Evolutionary conservation across 1,284 basidiomycete species (phyloP), one percentile per base, ranked within the genome.

Genomic region (Rhodotorula mucilaginosa): DNA sequence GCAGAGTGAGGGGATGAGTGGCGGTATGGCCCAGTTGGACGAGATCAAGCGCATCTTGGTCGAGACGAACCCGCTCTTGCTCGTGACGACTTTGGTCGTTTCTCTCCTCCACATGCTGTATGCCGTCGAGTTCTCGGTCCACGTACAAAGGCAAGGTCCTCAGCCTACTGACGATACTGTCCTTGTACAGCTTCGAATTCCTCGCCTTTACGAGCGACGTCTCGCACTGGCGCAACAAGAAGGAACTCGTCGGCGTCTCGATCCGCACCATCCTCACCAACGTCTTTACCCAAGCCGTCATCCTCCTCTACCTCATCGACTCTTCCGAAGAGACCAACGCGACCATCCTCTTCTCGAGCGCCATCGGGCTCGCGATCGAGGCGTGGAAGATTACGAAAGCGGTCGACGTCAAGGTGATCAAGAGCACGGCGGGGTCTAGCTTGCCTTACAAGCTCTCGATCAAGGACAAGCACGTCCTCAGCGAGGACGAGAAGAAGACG

Each of bases 401-500:
- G 21, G 90, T 97, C 54, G 90, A 96, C 80, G 90, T 97, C 79
- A 86, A 83, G 29, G 62, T 97, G 56, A 82, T 87, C 47, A 82
- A 85, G 56, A 81, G 88, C 15, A 83, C 86, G 44, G 78, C 87
- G 15, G 88, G 88, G 19, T 87, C 88, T 44, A 74, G 84, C 70
- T 76, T 97, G 34, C 92, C 92, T n/a, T 95, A 92, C 83, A 85
- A 84, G 78, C 76, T 97, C 71, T 85, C 88, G 51, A 87, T 97
- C 78, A 89, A 89, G 83, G 91, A 92, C 89, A 97, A 97, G 82
- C 93, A 97, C 79, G 89, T 92, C 70, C 85, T 97, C 19, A 90
- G 86, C 72, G 93, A 96, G 79, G 94, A 97, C 77, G 96, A 98
- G 83, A 92, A 91, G 84, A 94, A 90, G 83, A 97, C 96, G n/a